Conservation (phyloP, 1,139 yeast genomes). For the Lodderomyces jiufengensis region DNA sequence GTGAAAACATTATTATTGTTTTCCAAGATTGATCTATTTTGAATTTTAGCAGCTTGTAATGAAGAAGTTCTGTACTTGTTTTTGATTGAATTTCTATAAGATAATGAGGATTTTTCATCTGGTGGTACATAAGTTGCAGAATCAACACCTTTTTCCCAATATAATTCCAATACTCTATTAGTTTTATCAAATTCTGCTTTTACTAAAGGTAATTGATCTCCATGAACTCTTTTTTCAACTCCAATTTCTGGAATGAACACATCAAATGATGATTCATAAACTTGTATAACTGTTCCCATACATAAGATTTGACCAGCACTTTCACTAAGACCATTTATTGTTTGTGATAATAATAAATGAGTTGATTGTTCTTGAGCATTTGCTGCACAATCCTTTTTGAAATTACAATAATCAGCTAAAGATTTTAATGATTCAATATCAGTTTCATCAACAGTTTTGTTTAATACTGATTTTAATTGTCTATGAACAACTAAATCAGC, state of each 20-base stretch:
- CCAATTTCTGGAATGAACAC: slow-evolving; percentile 94
- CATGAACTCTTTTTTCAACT: slow-evolving; percentile 94
- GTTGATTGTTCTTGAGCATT: slow-evolving; percentile 94
- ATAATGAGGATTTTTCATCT: slow-evolving; percentile 75
- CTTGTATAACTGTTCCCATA: slow-evolving; percentile 86
- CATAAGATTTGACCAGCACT: slow-evolving; percentile 78
- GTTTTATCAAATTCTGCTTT: slow-evolving; percentile 87
- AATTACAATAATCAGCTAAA: slow-evolving; percentile 87
- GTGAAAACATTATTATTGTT: slow-evolving; percentile 25
- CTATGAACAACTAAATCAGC: slow-evolving; percentile 92
- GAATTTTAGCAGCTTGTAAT: slow-evolving; percentile 61
- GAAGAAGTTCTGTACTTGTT: slow-evolving; percentile 76
- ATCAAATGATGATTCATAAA: slow-evolving; percentile 94
- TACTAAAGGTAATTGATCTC: slow-evolving; percentile 88
- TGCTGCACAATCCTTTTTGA: slow-evolving; percentile 91
- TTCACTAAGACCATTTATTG: slow-evolving; percentile 74
- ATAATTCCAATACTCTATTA: slow-evolving; percentile 68
- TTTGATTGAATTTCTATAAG: slow-evolving; percentile 74
- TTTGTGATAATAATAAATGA: slow-evolving; percentile 79
- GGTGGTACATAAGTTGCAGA: slow-evolving; percentile 88
- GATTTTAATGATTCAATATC: slow-evolving; percentile 75
- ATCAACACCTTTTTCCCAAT: slow-evolving; percentile 90
- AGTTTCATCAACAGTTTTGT: slow-evolving; percentile 20
- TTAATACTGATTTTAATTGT: slow-evolving; percentile 70
- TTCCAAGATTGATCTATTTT: slow-evolving; percentile 35